These are phyloP conservation scores for Nemania serpens DNA, from an alignment of 2,329 filamentous ascomycete genomes.

Conservation along the genomic window DNA sequence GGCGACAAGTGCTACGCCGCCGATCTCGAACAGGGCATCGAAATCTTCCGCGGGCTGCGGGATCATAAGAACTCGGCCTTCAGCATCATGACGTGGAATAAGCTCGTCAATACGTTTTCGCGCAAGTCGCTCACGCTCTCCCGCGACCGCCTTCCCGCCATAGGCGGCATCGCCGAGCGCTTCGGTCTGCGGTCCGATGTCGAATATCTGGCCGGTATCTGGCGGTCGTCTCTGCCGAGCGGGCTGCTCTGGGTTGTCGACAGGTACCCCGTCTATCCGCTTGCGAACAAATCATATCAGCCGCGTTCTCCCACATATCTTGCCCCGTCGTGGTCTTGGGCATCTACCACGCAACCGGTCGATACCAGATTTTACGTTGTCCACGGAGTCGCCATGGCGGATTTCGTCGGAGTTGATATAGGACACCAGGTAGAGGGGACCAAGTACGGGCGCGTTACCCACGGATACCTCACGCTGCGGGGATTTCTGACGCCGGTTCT, in stretches of 20 bases:
- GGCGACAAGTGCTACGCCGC: not conserved
- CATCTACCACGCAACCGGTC: not conserved
- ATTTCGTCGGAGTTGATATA: not conserved
- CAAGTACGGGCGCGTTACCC: not conserved
- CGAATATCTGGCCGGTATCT: conserved; percentile 4
- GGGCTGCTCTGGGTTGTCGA: conserved; percentile 1
- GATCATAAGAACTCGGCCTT: not conserved
- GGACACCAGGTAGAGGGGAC: not conserved
- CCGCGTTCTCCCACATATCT: not conserved
- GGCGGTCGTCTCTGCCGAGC: not conserved
- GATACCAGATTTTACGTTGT: not conserved
- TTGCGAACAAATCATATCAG: not conserved
- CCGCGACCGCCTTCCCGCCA: not conserved
- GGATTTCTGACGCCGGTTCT: not conserved
- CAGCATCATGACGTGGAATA: not conserved
- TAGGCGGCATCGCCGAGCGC: conserved; percentile 2
- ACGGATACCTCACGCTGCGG: not conserved
- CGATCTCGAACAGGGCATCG: not conserved
- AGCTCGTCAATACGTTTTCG: not conserved
- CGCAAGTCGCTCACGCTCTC: not conserved
- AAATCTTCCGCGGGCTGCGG: not conserved
- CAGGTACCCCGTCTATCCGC: not conserved
- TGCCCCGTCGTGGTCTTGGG: not conserved
- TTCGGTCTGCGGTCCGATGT: not conserved
- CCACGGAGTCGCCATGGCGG: not conserved